phyloP scores from a whole-genome alignment of 169 alveolate genomes.

The Eimeria praecox region DNA sequence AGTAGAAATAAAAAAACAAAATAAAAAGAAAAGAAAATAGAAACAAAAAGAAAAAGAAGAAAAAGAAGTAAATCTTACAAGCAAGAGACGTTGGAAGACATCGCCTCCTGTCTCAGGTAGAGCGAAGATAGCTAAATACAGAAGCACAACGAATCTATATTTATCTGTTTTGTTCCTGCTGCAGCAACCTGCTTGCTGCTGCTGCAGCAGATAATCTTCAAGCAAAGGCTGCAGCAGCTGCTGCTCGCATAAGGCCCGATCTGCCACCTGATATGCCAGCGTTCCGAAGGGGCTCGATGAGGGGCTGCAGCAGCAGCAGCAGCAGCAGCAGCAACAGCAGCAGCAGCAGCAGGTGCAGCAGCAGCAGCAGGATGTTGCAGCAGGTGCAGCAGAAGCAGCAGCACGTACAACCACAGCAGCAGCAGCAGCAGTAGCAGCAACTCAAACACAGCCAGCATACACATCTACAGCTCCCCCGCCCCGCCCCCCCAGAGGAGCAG shows the following conservation, averaged over 20 bases:
- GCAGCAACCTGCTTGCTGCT: not conserved
- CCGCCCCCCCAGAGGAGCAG: no score
- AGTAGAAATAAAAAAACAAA: no score
- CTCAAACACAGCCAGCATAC: no score
- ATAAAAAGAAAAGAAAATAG: no score
- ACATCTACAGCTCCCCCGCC: no score
- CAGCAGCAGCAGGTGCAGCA: not conserved
- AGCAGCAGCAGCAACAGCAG: conserved; percentile 1
- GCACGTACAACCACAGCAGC: no score
- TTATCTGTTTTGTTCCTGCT: not conserved
- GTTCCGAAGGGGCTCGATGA: not conserved
- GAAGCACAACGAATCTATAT: not conserved
- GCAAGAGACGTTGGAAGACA: not conserved
- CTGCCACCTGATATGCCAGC: conserved; percentile 39
- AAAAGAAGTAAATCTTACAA: no score
- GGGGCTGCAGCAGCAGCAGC: conserved; percentile 30
- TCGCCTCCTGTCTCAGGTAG: conserved; percentile 34
- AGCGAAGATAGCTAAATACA: not conserved
- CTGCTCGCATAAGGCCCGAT: not conserved
- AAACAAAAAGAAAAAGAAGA: no score
- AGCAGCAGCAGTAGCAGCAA: no score
- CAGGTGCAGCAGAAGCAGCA: no score
- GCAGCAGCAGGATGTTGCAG: not conserved
- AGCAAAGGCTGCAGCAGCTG: conserved; percentile 38
- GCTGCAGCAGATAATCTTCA: not conserved